phyloP scores from a whole-genome alignment of 106 monocot species.

The Dendrobium huoshanense region DNA sequence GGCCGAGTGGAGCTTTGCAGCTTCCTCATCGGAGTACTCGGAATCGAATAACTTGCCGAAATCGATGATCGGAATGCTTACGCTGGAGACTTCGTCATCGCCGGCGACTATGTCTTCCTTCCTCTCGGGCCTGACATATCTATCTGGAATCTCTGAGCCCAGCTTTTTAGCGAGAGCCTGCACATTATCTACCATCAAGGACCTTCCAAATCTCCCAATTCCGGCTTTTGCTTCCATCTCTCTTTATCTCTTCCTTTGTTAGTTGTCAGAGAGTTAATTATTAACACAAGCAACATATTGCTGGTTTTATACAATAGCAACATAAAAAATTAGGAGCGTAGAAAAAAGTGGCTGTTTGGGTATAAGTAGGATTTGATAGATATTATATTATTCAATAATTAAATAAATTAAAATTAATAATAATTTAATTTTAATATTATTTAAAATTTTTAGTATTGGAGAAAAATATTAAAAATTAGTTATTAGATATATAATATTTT shows the following conservation, averaged over 20 bases:
- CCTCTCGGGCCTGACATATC: slow-evolving; percentile 38
- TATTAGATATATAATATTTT: too few relatives aligned
- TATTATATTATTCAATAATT: too few relatives aligned
- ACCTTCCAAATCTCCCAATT: slow-evolving; percentile 8
- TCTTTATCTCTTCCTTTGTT: not conserved
- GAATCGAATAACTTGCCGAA: slow-evolving; percentile 24
- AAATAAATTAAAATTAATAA: too few relatives aligned
- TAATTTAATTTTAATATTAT: too few relatives aligned
- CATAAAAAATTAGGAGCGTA: too few relatives aligned
- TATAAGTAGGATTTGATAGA: too few relatives aligned
- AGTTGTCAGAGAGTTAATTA: too few relatives aligned
- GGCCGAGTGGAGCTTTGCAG: slow-evolving; percentile 30
- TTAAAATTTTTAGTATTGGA: too few relatives aligned
- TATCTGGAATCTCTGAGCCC: slow-evolving; percentile 15
- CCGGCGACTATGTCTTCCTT: not conserved
- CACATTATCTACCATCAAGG: slow-evolving; percentile 20
- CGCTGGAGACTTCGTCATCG: not conserved
- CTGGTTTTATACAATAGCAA: too few relatives aligned
- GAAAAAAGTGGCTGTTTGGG: too few relatives aligned
- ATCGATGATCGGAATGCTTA: slow-evolving; percentile 38
- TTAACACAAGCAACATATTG: too few relatives aligned
- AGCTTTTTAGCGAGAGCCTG: slow-evolving; percentile 26
- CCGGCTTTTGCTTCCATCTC: not conserved
- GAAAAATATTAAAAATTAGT: too few relatives aligned
- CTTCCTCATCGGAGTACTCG: slow-evolving; percentile 18